Conservation (phyloP, 164 flowering plant species). For the Magnolia sinica region DNA sequence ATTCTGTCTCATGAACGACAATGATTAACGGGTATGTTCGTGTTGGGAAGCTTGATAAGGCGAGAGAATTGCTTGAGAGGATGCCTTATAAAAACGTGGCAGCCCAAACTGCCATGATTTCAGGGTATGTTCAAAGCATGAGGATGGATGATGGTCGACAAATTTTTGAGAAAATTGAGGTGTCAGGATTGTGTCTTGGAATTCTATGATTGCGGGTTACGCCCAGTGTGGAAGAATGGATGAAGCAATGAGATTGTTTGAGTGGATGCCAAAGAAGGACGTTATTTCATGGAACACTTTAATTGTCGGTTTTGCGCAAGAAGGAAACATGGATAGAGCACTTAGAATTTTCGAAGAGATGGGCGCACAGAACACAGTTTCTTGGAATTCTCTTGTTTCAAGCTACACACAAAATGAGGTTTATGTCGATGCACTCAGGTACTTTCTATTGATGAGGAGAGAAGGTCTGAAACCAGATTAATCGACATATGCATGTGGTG, state of each 20-base stretch:
- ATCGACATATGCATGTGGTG: constrained; percentile 16
- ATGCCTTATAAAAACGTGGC: constrained; percentile 18
- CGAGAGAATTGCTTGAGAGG: constrained; percentile 8
- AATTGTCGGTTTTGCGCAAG: constrained; percentile 10
- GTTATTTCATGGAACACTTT: constrained; percentile 13
- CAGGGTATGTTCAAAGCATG: constrained; percentile 13
- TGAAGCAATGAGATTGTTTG: constrained; percentile 13
- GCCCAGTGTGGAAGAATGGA: constrained; percentile 15
- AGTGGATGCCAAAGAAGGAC: constrained; percentile 13
- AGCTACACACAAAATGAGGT: constrained; percentile 16
- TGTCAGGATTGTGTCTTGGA: constrained; percentile 19
- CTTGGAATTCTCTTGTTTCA: constrained; percentile 16
- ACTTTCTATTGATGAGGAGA: constrained; percentile 13
- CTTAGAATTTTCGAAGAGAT: constrained; percentile 5
- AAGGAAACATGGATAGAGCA: constrained; percentile 14
- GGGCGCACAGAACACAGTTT: constrained; percentile 49
- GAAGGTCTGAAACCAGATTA: constrained; percentile 12
- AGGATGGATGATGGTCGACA: constrained; percentile 15
- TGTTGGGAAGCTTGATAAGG: constrained; percentile 12
- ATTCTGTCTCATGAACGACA: constrained; percentile 9
- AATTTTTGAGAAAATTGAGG: constrained; percentile 2
- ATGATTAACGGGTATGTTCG: constrained; percentile 14
- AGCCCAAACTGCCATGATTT: constrained; percentile 14
- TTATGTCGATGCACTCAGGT: constrained; percentile 12
- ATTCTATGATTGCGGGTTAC: constrained; percentile 15